Evolutionary conservation across 1,284 basidiomycete genomes (phyloP).

Genomic region (Flammula alnicola): DNA sequence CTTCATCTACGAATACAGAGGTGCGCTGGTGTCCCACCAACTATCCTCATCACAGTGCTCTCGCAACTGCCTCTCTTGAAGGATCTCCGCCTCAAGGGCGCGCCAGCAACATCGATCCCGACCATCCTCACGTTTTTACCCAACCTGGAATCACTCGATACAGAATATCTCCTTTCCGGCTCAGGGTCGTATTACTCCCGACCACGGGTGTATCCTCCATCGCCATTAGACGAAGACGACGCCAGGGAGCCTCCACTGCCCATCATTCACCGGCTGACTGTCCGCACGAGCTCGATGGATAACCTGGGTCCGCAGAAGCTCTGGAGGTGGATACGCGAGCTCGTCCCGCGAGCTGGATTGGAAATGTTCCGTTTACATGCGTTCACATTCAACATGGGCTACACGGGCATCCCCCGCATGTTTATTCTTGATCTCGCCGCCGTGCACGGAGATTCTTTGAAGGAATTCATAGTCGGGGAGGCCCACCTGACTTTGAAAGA

Average conservation of each 20-base stretch:
- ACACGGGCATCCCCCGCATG: slow-evolving; percentile 52
- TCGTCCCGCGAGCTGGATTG: slow-evolving; percentile 55
- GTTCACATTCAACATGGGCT: slow-evolving; percentile 51
- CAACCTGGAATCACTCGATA: slow-evolving; percentile 60
- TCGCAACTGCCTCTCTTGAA: slow-evolving; percentile 58
- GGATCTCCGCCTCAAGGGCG: slow-evolving; percentile 64
- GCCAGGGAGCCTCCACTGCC: slow-evolving; percentile 40
- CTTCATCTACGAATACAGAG: slow-evolving; percentile 39
- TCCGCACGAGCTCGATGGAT: slow-evolving; percentile 61
- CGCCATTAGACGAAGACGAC: slow-evolving; percentile 1
- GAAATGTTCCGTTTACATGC: slow-evolving; percentile 61
- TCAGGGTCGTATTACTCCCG: slow-evolving; percentile 11
- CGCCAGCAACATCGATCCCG: slow-evolving; percentile 58
- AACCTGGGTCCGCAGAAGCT: slow-evolving; percentile 54
- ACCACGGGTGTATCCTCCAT: neutral
- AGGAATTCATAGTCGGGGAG: slow-evolving; percentile 19
- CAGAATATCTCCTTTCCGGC: slow-evolving; percentile 51
- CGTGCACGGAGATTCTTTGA: slow-evolving; percentile 16
- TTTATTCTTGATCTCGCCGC: slow-evolving; percentile 43
- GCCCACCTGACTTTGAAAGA: slow-evolving; percentile 20
- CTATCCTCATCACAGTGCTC: slow-evolving; percentile 62
- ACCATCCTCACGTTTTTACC: slow-evolving; percentile 61
- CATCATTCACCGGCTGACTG: slow-evolving; percentile 54
- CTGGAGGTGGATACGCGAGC: slow-evolving; percentile 61
- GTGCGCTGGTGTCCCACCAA: slow-evolving; percentile 62